These are phyloP conservation scores for Euptelea pleiosperma DNA, from an alignment of 164 flowering plant genomes.

Conservation along the genomic window DNA sequence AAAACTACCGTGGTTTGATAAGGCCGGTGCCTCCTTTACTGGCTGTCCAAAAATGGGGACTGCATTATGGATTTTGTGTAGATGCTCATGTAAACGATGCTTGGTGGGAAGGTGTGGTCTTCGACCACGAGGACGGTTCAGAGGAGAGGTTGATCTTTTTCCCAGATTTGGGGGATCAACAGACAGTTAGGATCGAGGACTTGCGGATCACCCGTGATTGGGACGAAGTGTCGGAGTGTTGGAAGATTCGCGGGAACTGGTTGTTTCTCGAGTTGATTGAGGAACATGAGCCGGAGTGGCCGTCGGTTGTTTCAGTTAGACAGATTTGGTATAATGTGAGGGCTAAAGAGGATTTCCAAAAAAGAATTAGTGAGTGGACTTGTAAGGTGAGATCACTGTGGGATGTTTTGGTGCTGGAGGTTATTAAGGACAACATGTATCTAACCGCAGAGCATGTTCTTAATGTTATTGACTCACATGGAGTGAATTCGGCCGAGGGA, in stretches of 20 bases:
- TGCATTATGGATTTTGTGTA: conserved; percentile 69
- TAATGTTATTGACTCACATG: conserved; percentile 1
- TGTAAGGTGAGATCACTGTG: conserved; percentile 28
- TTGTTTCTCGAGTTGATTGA: conserved; percentile 46
- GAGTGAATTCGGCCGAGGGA: conserved; percentile 61
- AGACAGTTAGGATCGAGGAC: conserved; percentile 18
- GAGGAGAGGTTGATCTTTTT: conserved; percentile 57
- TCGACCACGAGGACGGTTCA: conserved; percentile 51
- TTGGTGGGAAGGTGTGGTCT: conserved; percentile 95
- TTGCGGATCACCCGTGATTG: conserved; percentile 58
- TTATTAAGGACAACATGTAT: conserved; percentile 16
- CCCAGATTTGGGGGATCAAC: conserved; percentile 81
- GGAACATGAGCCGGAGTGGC: conserved; percentile 18
- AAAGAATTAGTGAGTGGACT: conserved; percentile 44
- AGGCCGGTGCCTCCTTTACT: conserved; percentile 17
- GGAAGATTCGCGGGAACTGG: conserved; percentile 56
- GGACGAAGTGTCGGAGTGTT: conserved; percentile 37
- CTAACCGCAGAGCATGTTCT: conserved; percentile 15
- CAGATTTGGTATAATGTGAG: conserved; percentile 56
- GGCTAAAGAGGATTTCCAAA: conserved; percentile 24
- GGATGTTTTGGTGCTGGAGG: conserved; percentile 34
- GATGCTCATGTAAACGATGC: conserved; percentile 52
- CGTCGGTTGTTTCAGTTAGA: conserved; percentile 37
- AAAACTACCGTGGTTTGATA: conserved; percentile 13
- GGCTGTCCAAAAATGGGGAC: neutral